Evolutionary conservation across 202 grass and related monocot genomes (phyloP).

Genomic region (Digitaria exilis): DNA sequence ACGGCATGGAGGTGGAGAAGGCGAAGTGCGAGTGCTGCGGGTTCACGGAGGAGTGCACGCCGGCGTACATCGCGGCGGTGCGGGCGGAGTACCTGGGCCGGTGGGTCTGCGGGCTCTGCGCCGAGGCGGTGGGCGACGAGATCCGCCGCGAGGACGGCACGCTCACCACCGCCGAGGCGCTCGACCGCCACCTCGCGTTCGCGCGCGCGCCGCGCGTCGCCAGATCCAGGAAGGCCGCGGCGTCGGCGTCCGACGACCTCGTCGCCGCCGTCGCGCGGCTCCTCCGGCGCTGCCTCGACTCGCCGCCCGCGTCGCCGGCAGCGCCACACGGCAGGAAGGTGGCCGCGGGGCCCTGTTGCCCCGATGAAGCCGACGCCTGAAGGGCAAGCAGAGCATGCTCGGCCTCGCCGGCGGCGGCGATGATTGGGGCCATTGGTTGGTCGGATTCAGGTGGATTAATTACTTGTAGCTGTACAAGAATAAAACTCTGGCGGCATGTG

Average conservation of each 20-base stretch:
- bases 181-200: constrained; percentile 68
- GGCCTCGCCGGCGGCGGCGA: neutral
- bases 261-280: constrained; percentile 64
- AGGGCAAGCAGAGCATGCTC: neutral
- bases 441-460: neutral
- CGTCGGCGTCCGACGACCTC: constrained; percentile 41
- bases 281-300: constrained; percentile 74
- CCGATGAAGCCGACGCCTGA: constrained; percentile 39
- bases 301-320: constrained; percentile 43
- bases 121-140: constrained; percentile 75
- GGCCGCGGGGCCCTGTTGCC: constrained; percentile 26
- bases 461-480: constrained; percentile 13
- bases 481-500: constrained; percentile 6
- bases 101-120: constrained; percentile 85
- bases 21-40: constrained; percentile 80
- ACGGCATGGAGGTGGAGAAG: constrained; percentile 55
- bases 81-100: constrained; percentile 50
- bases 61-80: constrained; percentile 74
- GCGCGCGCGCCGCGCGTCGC: constrained; percentile 33
- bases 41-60: constrained; percentile 87
- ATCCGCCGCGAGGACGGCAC: constrained; percentile 53
- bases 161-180: constrained; percentile 65
- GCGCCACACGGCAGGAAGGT: constrained; percentile 42
- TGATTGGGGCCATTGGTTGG: constrained; percentile 3
- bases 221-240: neutral